A percentile compares a stretch with the other conserved stretches of the same genome.
These are phyloP conservation scores for Ophiostoma pallidulum DNA, from an alignment of 2,329 filamentous ascomycete genomes.

Conservation along the genomic window DNA sequence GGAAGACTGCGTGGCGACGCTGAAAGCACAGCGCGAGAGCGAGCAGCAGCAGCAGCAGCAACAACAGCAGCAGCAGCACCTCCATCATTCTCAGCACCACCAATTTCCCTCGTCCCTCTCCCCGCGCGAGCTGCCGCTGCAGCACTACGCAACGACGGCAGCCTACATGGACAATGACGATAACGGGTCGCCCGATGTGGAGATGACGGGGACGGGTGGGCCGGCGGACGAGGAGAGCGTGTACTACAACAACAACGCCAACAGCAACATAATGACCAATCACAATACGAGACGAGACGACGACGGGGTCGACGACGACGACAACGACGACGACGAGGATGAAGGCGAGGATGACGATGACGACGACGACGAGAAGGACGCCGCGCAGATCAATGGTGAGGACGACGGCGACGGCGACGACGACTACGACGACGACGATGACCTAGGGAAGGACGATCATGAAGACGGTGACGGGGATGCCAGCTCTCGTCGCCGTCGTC, in stretches of 20 bases:
- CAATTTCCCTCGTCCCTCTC: slow-evolving; percentile 7
- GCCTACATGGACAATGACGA: slow-evolving; percentile 30
- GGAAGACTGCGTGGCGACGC: slow-evolving; percentile 72
- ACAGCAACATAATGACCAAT: too few species aligned
- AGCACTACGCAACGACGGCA: slow-evolving; percentile 20
- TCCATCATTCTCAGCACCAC: slow-evolving; percentile 9
- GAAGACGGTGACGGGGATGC: too few species aligned
- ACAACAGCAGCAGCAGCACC: slow-evolving; percentile 11
- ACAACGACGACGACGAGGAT: slow-evolving; percentile 1
- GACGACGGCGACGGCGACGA: neutral
- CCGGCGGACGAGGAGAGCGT: neutral
- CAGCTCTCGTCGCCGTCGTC: too few species aligned
- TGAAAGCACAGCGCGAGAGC: slow-evolving; percentile 53
- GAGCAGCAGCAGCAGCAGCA: slow-evolving; percentile 14
- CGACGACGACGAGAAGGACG: neutral
- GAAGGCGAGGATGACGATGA: neutral
- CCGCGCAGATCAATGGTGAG: too few species aligned
- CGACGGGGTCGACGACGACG: slow-evolving; percentile 3
- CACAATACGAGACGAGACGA: slow-evolving; percentile 4
- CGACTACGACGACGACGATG: neutral
- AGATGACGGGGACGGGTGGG: slow-evolving; percentile 46
- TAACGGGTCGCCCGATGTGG: slow-evolving; percentile 38
- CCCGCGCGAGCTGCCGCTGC: slow-evolving; percentile 21
- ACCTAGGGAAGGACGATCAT: too few species aligned
- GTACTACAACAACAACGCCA: neutral